These are phyloP conservation scores for Macrophomina pseudophaseolina DNA, from an alignment of 2,329 filamentous ascomycete species.

Conservation along the genomic window DNA sequence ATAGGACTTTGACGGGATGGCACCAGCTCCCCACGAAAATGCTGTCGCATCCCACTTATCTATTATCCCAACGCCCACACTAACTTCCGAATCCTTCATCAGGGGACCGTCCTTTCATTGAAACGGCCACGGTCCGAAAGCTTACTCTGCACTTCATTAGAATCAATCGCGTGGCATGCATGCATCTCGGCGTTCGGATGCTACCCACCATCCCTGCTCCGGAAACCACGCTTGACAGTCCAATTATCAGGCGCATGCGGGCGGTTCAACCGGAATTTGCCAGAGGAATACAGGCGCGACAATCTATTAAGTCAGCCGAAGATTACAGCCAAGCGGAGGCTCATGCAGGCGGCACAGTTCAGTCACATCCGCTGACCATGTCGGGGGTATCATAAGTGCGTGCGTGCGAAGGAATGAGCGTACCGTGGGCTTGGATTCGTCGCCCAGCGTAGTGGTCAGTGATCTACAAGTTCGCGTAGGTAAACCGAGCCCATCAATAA, in stretches of 20 bases:
- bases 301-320: background rate
- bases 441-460: background rate
- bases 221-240: background rate
- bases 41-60: background rate
- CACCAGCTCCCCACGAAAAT: background rate
- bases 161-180: background rate
- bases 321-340: background rate
- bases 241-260: background rate
- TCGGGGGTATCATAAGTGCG: background rate
- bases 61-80: background rate
- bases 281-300: background rate
- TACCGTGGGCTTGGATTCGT: background rate
- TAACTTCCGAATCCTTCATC: background rate
- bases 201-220: background rate
- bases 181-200: background rate
- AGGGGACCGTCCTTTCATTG: background rate
- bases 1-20: background rate
- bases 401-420: background rate
- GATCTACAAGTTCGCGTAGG: background rate
- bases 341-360: background rate
- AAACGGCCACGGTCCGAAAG: background rate
- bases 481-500: background rate
- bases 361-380: background rate
- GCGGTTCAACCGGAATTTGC: background rate
- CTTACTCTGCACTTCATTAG: background rate